These are phyloP conservation scores for Mortierella antarctica DNA, from an alignment of 192 early-diverging fungal species.

Conservation along the genomic window DNA sequence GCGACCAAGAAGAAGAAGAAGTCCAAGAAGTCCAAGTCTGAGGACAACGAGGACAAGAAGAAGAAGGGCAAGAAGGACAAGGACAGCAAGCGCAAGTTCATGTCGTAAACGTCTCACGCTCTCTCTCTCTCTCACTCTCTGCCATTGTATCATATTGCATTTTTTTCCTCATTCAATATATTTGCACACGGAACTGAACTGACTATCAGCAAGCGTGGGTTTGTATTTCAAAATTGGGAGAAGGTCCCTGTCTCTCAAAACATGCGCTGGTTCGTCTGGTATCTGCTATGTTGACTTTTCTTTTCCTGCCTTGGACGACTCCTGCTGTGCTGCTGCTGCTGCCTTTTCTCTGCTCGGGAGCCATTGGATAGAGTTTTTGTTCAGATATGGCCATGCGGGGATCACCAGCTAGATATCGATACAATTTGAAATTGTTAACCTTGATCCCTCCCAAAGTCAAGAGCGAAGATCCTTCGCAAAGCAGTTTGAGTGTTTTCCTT, in stretches of 20 bases:
- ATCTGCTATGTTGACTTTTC: conserved; percentile 9
- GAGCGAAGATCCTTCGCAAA: too few relatives aligned
- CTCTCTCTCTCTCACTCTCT: not conserved
- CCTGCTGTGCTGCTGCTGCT: conserved; percentile 2
- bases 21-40: conserved; percentile 56
- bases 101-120: conserved; percentile 15
- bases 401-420: conserved; percentile 23
- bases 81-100: conserved; percentile 54
- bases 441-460: not conserved
- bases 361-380: conserved; percentile 35
- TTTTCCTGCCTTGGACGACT: conserved; percentile 1
- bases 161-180: not conserved
- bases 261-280: not conserved
- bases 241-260: not conserved
- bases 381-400: conserved; percentile 50
- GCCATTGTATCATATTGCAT: not conserved
- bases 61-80: conserved; percentile 53
- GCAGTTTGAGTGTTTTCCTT: not conserved
- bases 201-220: not conserved
- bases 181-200: not conserved
- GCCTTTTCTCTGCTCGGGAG: conserved; percentile 40
- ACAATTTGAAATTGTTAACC: not conserved
- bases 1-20: conserved; percentile 65
- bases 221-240: not conserved
- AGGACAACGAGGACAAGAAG: conserved; percentile 48